phyloP scores from a whole-genome alignment of 768 basidiomycete species.

The Pleurotus cornucopiae region DNA sequence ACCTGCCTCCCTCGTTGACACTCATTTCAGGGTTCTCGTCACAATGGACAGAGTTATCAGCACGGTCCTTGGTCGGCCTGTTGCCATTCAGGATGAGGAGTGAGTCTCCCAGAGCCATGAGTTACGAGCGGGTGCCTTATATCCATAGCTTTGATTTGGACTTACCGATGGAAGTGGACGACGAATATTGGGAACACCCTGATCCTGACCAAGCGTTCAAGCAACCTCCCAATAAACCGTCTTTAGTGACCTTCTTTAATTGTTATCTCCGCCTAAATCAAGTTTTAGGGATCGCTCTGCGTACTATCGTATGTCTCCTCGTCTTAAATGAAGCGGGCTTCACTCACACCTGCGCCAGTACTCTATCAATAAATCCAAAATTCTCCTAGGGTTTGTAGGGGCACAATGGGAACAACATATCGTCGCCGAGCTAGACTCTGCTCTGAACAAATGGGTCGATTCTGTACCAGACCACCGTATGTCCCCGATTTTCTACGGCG shows the following conservation, averaged over 20 bases:
- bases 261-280: conserved; percentile 52
- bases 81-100: conserved; percentile 75
- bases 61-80: conserved; percentile 59
- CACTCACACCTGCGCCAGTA: conserved; percentile 41
- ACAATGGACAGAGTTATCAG: conserved; percentile 44
- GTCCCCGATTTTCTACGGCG: conserved; percentile 13
- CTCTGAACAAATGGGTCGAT: conserved; percentile 70
- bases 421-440: conserved; percentile 68
- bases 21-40: conserved; percentile 39
- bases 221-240: conserved; percentile 59
- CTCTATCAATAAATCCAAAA: conserved; percentile 61
- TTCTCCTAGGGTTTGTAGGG: conserved; percentile 45
- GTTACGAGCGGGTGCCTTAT: background rate
- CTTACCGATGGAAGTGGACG: conserved; percentile 55
- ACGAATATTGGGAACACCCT: conserved; percentile 66
- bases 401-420: conserved; percentile 58
- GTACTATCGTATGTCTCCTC: conserved; percentile 44
- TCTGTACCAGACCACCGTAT: conserved; percentile 56
- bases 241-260: conserved; percentile 52
- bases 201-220: conserved; percentile 56
- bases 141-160: conserved; percentile 65
- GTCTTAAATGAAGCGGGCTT: background rate
- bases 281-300: conserved; percentile 55
- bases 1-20: background rate
- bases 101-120: conserved; percentile 26